Evolutionary conservation across 129 eudicot genomes (phyloP), one percentile per base, ranked within the genome.

Genomic region (Scalesia atractyloides): DNA sequence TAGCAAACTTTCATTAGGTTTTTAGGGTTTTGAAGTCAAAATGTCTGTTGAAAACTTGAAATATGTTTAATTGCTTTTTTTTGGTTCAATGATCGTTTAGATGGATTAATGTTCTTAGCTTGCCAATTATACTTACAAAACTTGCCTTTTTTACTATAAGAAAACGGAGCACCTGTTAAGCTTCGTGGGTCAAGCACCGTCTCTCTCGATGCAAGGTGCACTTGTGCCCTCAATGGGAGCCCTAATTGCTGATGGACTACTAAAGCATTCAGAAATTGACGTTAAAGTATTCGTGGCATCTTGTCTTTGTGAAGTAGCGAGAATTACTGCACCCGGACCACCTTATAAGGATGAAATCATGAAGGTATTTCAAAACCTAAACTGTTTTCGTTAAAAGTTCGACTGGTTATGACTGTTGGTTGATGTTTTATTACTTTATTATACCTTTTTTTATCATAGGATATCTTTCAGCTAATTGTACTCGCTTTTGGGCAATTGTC

Each of bases 271-370:
- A 46, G 81, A 86, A 67, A 5, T 61, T 71, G 79, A 86, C 44
- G 85, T 91, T 16, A 87, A 77, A 79, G 62, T 88, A 75, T 71
- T 81, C 17, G 85, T 91, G 66, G 92, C 84, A 2, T 82, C 88
- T 57, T 88, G 95, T 63, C 72, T 84, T 20, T 78, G 76, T 70
- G 96, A 91, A 83, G 63, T 91, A 20, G 72, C 80, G 15, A 82
- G 96, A 81, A 86, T 91, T 72, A 82, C 85, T 56, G 90, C 90
- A 54, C 97, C 96, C 2, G 83, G 73, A 0, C 60, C 75, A 33
- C 90, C 92, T 65, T 91, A 91, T 62, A 48, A 44, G 26, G 88
- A 84, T 57, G 88, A 73, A 34, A 46, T 33, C 10, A 88, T 91
- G 96, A 81, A 84, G 96, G 97, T 86, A 77, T 19, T 64, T 17